Evolutionary conservation across 495 filamentous ascomycete species (phyloP), one percentile per base, ranked within the genome.

Genomic region (Paragyromitra xinjiangensis): DNA sequence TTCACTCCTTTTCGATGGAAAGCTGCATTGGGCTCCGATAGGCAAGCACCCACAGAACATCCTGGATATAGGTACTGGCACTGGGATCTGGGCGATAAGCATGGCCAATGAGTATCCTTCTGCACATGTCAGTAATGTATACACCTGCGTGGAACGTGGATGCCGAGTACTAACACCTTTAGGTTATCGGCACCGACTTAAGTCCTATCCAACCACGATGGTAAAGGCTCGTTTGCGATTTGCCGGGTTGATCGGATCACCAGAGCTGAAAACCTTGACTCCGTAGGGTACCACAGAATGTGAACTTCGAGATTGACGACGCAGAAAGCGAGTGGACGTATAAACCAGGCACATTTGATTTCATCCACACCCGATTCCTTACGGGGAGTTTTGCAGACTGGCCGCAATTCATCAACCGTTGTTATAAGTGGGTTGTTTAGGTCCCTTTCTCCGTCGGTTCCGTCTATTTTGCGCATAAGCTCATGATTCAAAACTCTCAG

Each of bases 41-140:
- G 85, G 83, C 3, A 56, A 79, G 14, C 81, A 84, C 14, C 86
- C 87, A 0, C 86, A 87, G 16, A 84, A 87, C 71, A 87, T 90
- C 48, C 83, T 91, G 3, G 89, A 91, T 73, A 82, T 89, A 34
- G 89, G 87, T 22, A 89, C 88, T 3, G 89, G 89, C 12, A 91
- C 89, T 6, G 89, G 89, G 12, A 88, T 87, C 67, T 90, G 87
- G 88, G 88, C 86, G 56, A 86, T 88, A 16, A 87, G 82, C 82
- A 69, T 45, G 6, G 64, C 83, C 48, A 69, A 82, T 39, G 59
- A 80, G 45, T 84, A 86, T 68, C 87, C 88, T 26, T 78, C 83
- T n/a, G 83, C 84, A 1, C 53, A 76, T 19, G 68, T 76, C 19
- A 24, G 73, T 42, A 24, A 22, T 16, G 14, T 22, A 14, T 40